Conservation (phyloP, 2,329 filamentous ascomycete species). For the Aspergillus arachidicola region DNA sequence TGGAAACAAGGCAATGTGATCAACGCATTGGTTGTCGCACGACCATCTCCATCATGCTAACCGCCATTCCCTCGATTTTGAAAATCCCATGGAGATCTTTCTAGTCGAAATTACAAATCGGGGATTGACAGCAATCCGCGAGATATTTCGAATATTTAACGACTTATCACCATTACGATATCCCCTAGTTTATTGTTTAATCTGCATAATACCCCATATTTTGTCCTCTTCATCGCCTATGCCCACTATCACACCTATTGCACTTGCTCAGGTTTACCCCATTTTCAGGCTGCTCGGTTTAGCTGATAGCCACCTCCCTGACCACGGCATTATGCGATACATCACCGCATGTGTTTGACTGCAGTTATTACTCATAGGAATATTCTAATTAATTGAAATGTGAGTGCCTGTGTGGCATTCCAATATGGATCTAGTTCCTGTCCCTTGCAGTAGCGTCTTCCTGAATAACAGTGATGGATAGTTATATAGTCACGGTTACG, state of each 20-base stretch:
- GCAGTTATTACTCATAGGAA: background rate
- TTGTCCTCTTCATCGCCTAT: slow-evolving; percentile 2
- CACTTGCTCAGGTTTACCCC: background rate
- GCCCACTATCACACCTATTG: background rate
- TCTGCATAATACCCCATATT: slow-evolving; percentile 32
- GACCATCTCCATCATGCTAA: background rate
- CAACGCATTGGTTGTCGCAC: slow-evolving; percentile 69
- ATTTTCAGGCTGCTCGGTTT: background rate
- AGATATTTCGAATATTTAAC: background rate
- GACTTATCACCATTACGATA: background rate
- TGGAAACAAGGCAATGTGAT: slow-evolving; percentile 76
- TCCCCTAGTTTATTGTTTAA: slow-evolving; percentile 16
- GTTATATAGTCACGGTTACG: too few species aligned
- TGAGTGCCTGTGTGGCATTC: background rate
- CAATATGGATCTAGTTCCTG: background rate
- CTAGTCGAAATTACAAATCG: background rate
- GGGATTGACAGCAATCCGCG: background rate
- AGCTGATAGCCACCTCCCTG: background rate
- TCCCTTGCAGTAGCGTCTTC: background rate
- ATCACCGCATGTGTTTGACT: background rate
- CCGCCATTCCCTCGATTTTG: background rate
- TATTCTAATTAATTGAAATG: background rate
- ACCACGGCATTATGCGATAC: background rate
- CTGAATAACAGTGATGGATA: background rate
- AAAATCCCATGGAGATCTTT: background rate